Conservation (phyloP, 2,329 filamentous ascomycete genomes). For the Ramichloridium luteum region DNA sequence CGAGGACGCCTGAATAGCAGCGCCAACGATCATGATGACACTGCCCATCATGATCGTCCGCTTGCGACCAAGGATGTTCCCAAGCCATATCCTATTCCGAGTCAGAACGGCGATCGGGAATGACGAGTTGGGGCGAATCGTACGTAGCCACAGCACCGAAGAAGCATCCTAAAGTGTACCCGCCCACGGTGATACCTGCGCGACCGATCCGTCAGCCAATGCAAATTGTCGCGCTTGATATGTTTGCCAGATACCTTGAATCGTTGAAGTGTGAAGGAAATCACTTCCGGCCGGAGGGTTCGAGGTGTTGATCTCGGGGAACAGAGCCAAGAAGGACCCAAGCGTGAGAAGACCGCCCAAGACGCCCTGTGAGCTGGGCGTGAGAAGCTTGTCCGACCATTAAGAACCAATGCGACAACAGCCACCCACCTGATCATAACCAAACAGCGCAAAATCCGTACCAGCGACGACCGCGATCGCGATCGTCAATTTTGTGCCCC, state of each 20-base stretch:
- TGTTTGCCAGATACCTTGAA: conserved; percentile 20
- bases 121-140: no score
- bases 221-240: not conserved
- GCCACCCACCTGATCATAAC: conserved; percentile 12
- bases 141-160: conserved; percentile 23
- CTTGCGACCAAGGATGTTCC: conserved; percentile 47
- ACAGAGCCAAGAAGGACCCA: conserved; percentile 24
- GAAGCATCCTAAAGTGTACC: conserved; percentile 8
- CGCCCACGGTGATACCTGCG: conserved; percentile 29
- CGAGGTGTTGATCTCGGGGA: conserved; percentile 26
- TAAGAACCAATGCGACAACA: conserved; percentile 7
- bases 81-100: conserved; percentile 37
- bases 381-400: conserved; percentile 1
- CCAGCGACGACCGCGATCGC: conserved; percentile 34
- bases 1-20: conserved; percentile 44
- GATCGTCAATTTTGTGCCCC: conserved; percentile 30
- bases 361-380: conserved; percentile 22
- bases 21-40: conserved; percentile 46
- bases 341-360: conserved; percentile 33
- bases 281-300: no score
- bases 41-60: conserved; percentile 49
- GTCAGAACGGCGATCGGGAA: conserved; percentile 32
- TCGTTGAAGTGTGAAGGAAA: conserved; percentile 13
- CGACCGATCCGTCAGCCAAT: not conserved
- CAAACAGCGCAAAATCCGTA: conserved; percentile 25